These are phyloP conservation scores for Phytophthora hybrid DNA, from an alignment of 352 stramenopile species.

Conservation along the genomic window DNA sequence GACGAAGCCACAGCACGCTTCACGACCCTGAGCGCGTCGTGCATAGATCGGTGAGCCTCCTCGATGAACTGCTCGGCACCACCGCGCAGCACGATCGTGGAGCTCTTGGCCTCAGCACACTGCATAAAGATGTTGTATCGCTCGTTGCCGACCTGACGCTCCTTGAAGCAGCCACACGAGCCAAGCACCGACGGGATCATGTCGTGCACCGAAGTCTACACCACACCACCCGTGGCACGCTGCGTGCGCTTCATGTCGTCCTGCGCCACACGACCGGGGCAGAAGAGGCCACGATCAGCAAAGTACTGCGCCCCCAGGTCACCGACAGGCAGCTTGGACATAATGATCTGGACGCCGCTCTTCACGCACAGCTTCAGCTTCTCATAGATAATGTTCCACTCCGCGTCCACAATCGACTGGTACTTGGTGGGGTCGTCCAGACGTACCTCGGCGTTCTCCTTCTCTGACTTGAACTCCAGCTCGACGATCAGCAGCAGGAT, in stretches of 20 bases:
- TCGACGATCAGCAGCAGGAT: constrained; percentile 99
- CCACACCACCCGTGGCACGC: constrained; percentile 94
- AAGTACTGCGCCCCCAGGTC: constrained; percentile 99
- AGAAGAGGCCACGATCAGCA: constrained; percentile 98
- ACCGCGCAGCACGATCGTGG: constrained; percentile 98
- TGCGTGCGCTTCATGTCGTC: constrained; percentile 98
- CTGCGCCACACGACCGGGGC: constrained; percentile 96
- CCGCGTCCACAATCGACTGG: constrained; percentile 99
- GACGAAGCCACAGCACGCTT: constrained; percentile 94
- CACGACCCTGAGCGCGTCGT: constrained; percentile 99
- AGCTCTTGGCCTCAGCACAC: constrained; percentile 94
- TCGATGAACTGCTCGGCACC: constrained; percentile 99
- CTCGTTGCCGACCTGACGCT: constrained; percentile 97
- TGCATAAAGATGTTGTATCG: constrained; percentile 99
- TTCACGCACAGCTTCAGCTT: constrained; percentile 95
- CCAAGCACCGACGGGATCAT: constrained; percentile 93
- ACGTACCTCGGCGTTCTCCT: constrained; percentile 99
- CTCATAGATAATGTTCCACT: constrained; percentile 99
- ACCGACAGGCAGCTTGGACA: constrained; percentile 96
- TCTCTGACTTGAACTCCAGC: constrained; percentile 99
- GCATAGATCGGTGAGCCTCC: constrained; percentile 97
- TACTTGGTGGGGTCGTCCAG: constrained; percentile 98
- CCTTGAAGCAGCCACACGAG: constrained; percentile 97
- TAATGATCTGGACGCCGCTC: constrained; percentile 97
- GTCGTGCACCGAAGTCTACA: constrained; percentile 95